A percentile compares a stretch with the other conserved stretches of the same genome.
Evolutionary conservation across 495 filamentous ascomycete genomes (phyloP).

Genomic region (Aspergillus funiculosus): DNA sequence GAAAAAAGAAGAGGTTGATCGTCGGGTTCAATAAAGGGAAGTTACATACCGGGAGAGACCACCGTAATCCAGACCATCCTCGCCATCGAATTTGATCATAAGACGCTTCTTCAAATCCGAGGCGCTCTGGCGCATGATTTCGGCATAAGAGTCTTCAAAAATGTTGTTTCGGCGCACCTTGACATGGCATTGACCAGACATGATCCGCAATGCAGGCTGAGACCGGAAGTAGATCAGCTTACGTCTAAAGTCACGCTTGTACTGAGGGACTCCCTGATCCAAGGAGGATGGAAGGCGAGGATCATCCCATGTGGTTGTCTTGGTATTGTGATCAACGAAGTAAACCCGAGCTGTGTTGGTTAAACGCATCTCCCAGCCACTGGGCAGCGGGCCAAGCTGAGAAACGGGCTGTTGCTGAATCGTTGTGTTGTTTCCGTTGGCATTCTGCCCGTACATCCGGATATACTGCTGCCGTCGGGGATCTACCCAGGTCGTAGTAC

Average conservation of each 20-base stretch:
- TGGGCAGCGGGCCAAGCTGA: conserved; percentile 91
- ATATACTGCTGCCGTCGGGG: conserved; percentile 97
- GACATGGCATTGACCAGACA: conserved; percentile 94
- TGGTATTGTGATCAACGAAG: conserved; percentile 99
- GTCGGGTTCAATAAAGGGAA: too few species aligned
- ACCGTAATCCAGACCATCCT: conserved; percentile 96
- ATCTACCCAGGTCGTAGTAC: conserved; percentile 99
- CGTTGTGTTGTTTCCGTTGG: conserved; percentile 67
- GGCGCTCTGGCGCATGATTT: conserved; percentile 96
- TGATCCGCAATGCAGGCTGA: conserved; percentile 89
- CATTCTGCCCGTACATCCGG: conserved; percentile 84
- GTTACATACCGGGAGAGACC: conserved; percentile 72
- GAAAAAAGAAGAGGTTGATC: too few species aligned
- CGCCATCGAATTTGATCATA: conserved; percentile 99
- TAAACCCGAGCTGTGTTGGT: conserved; percentile 97
- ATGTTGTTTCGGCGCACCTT: conserved; percentile 96
- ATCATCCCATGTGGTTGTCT: conserved; percentile 99
- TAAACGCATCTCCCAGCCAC: conserved; percentile 98
- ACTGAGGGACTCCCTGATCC: conserved; percentile 97
- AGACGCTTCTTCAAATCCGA: conserved; percentile 94
- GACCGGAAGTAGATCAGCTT: conserved; percentile 99
- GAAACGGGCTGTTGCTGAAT: conserved; percentile 98
- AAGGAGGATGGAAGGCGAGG: conserved; percentile 90
- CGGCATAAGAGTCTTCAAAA: conserved; percentile 97
- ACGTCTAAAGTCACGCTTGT: conserved; percentile 96